A percentile compares a stretch with the other conserved stretches of the same genome.
These are phyloP conservation scores for Groenewaldozyma auringiensis DNA, from an alignment of 1,139 yeast genomes.

Conservation along the genomic window DNA sequence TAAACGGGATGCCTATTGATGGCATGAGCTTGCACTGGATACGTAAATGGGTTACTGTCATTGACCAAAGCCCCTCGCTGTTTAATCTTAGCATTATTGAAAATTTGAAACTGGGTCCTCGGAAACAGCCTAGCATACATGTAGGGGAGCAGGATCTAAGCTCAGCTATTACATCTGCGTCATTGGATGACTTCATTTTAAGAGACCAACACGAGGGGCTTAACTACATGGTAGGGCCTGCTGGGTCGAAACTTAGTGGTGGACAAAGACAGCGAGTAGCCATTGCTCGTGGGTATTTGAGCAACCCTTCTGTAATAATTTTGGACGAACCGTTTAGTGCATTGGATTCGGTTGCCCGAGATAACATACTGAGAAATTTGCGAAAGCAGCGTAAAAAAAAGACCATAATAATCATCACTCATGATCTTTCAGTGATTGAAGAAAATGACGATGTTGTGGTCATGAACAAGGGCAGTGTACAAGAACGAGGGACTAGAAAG, in stretches of 20 bases:
- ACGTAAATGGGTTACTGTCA: conserved; percentile 54
- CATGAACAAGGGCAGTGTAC: conserved; percentile 51
- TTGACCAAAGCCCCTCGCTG: conserved; percentile 62
- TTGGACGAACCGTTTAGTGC: conserved; percentile 86
- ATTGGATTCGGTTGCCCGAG: conserved; percentile 48
- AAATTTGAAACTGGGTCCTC: conserved; percentile 46
- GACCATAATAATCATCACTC: conserved; percentile 77
- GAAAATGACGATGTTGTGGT: conserved; percentile 48
- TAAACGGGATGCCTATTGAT: conserved; percentile 48
- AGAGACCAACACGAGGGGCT: conserved; percentile 45
- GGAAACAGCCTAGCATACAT: conserved; percentile 21
- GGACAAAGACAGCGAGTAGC: conserved; percentile 84
- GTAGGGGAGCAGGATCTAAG: conserved; percentile 25
- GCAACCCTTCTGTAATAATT: conserved; percentile 66
- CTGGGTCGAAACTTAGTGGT: conserved; percentile 61
- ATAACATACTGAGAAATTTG: conserved; percentile 33
- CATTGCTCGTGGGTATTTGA: conserved; percentile 69
- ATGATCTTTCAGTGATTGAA: conserved; percentile 54
- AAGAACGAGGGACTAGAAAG: conserved; percentile 37
- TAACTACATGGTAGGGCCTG: conserved; percentile 43
- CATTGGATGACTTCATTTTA: conserved; percentile 35
- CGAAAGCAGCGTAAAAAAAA: conserved; percentile 55
- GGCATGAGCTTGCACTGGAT: conserved; percentile 47
- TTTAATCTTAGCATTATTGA: conserved; percentile 57
- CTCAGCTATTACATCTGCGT: conserved; percentile 20